Percentiles rank a stretch among this genome's conserved stretches.
phyloP scores from a whole-genome alignment of 176 grass and related monocot genomes.

The Aegilops tauschii region DNA sequence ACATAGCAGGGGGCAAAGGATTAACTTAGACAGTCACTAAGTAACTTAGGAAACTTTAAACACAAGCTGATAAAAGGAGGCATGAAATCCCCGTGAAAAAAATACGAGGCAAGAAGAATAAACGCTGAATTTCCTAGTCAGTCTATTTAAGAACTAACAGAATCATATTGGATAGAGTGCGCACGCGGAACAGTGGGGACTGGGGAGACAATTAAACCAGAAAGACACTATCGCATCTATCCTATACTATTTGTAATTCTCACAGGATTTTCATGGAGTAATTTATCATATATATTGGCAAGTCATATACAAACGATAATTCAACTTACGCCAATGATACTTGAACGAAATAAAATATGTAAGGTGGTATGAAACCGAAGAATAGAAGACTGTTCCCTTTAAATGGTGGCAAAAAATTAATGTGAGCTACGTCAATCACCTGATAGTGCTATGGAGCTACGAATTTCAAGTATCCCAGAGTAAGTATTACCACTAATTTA shows the following conservation, averaged over 20 bases:
- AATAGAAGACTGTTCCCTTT: not conserved
- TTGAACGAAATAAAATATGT: not conserved
- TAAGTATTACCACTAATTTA: conserved; percentile 11
- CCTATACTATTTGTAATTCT: not conserved
- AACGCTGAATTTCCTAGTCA: not conserved
- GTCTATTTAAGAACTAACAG: not conserved
- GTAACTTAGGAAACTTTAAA: conserved; percentile 12
- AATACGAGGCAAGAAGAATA: not conserved
- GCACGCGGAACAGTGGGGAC: not conserved
- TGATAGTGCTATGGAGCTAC: not conserved
- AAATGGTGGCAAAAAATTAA: not conserved
- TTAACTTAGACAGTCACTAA: conserved; percentile 7
- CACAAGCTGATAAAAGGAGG: not conserved
- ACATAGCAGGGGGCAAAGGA: not conserved
- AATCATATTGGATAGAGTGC: not conserved
- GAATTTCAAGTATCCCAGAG: not conserved
- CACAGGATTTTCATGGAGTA: not conserved
- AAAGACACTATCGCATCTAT: not conserved
- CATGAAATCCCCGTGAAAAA: not conserved
- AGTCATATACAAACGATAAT: not conserved
- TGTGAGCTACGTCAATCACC: not conserved
- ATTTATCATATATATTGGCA: not conserved
- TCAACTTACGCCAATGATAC: not conserved
- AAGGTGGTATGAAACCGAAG: not conserved
- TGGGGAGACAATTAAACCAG: not conserved